Base-by-base conservation (phyloP, 225 moss, liverwort and hornwort genomes). In the Bryum argenteum region DNA sequence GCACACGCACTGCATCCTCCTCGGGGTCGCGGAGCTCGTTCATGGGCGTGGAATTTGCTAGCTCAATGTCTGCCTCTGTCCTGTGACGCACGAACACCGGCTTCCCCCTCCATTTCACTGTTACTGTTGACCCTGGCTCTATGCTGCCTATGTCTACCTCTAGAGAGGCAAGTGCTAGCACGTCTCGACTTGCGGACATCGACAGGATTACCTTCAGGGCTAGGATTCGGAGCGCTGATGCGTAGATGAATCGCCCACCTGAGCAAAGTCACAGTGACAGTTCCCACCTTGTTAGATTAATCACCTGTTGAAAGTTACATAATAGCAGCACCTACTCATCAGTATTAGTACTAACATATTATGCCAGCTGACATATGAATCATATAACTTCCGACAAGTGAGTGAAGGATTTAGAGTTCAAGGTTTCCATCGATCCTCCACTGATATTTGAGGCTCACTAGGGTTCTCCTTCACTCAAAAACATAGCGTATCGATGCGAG, bases 71-170 rank as follows among this genome's bases (percentile, higher is more conserved):
- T 2, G 67, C 67, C 58, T 75, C 82, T 17, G 82, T 79, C 6
- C 78, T 63, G 22, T 72, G 78, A 11, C 82, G 67, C 41, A 83
- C 82, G 12, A 83, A 79, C 61, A 83, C 79, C 0, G 82, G 82
- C 44, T 82, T 83, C 17, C 83, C 83, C 1, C 83, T 71, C 83
- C 83, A 83, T 52, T 83, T 83, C 72, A 83, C 83, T 37, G 79
- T 83, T 24, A 83, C 79, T 0, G 83, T 83, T 3, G 76, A 59
- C 11, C 79, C 83, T 2, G 83, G 79, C 39, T 73, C 70, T 2
- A 83, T 83, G 69, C 0, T 83, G 28, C 24, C 11, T 5, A 76
- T 73, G 33, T 83, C 83, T 19, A 83, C 76, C 79, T 83, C 83
- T 50, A 83, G 44, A 3, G 76, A 75, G 4, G 82, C 72, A 16